Base-by-base conservation (phyloP, 2,329 filamentous ascomycete genomes). In the Fusarium coicis region DNA sequence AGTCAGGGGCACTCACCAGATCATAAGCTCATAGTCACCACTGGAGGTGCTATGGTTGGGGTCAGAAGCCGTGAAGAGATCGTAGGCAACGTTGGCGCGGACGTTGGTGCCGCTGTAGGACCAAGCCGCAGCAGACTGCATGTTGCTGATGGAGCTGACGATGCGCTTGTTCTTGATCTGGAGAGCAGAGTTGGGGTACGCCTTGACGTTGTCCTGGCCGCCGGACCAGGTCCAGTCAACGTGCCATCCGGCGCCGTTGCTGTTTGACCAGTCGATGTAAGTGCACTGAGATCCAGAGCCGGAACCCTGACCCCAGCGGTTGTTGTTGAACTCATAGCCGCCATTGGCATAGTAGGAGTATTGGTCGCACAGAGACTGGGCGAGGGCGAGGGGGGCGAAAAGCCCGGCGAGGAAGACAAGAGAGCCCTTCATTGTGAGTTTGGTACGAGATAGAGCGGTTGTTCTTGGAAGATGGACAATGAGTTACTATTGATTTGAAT, bases 301-400 rank as follows among this genome's bases (percentile, higher is more conserved):
- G 1, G 64, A 67, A 40, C 34, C 9, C 36, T 67, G 64, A 8
- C 64, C 64, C 62, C 62, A 67, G 14, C 64, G 64, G 62, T 67
- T 67, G 44, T 67, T 67, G 62, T 67, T 67, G 44, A 67, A 67
- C 44, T 67, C 64, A 4, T 67, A 67, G 8, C 64, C 64, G 1
- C 32, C 64, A 14, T 67, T 67, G 21, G 64, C 28, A 16, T 67
- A 67, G 63, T 67, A 67, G 5, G 62, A 32, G 63, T 67, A 67
- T 18, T 60, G 64, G 52, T 67, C 62, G 21, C 62, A 67, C 2
- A 67, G 64, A 7, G 64, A 67, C 62, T 67, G 64, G 3, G 64
- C 62, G 2, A 67, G 16, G 7, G 64, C 32, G 10, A 67, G 8
- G 10, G 64, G 64, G 34, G 62, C 64, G n/a, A 67, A 59, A 21